These are phyloP conservation scores for Nannizziopsis barbatae DNA, from an alignment of 2,329 filamentous ascomycete species.

Conservation along the genomic window DNA sequence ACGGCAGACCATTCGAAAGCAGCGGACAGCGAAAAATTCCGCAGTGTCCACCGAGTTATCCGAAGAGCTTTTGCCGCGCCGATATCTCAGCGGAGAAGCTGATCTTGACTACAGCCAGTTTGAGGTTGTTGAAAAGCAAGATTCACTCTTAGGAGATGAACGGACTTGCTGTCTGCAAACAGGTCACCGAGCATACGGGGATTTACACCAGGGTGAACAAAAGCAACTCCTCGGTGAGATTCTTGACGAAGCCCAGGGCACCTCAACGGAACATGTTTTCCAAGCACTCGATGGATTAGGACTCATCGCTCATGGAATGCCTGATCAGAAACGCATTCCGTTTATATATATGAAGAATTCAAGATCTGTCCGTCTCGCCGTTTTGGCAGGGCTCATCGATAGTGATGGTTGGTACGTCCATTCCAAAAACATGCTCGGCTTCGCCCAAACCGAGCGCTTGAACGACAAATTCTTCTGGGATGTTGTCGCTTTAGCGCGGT, in stretches of 20 bases:
- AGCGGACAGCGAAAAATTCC: background rate
- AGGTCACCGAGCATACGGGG: conserved; percentile 13
- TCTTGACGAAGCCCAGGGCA: conserved; percentile 2
- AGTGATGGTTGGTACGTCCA: conserved; percentile 13
- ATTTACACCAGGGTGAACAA: conserved; percentile 11
- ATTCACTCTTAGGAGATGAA: background rate
- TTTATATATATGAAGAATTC: conserved; percentile 15
- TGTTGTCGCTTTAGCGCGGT: conserved; percentile 13
- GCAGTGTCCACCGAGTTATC: background rate
- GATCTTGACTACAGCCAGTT: background rate
- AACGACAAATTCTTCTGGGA: conserved; percentile 15
- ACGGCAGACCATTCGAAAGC: conserved; percentile 6
- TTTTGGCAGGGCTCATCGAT: conserved; percentile 14
- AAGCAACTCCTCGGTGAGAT: conserved; percentile 12
- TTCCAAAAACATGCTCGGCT: conserved; percentile 13
- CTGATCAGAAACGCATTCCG: conserved; percentile 12
- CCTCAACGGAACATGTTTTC: conserved; percentile 9
- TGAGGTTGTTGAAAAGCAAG: background rate
- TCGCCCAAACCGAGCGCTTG: conserved; percentile 12
- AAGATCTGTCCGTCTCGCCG: conserved; percentile 13
- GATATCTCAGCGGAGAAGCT: background rate
- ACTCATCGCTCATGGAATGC: background rate
- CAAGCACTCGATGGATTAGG: conserved; percentile 6
- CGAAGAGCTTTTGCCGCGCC: background rate
- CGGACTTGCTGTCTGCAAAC: conserved; percentile 9